These are phyloP conservation scores for Mortierella sp. DNA, from an alignment of 371 early-diverging fungal genomes.

Conservation along the genomic window DNA sequence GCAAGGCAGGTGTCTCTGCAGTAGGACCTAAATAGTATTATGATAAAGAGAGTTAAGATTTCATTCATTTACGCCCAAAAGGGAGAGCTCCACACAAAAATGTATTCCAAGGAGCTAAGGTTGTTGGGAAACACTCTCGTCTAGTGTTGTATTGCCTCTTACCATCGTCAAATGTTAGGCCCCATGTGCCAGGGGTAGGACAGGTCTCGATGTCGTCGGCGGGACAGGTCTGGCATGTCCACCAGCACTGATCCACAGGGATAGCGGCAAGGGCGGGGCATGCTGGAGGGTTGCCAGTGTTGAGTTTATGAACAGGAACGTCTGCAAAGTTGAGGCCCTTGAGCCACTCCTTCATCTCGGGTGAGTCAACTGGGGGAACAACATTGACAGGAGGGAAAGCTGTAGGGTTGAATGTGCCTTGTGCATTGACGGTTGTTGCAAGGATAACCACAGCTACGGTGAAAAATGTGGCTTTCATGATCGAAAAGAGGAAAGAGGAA, in stretches of 20 bases:
- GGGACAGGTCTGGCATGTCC: constrained; percentile 33
- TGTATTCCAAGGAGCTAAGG: too few species aligned
- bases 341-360: constrained; percentile 29
- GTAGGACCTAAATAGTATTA: constrained; percentile 26
- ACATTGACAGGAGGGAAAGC: constrained; percentile 30
- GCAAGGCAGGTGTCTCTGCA: constrained; percentile 58
- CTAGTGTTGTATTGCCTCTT: too few species aligned
- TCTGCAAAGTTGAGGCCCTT: constrained; percentile 26
- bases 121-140: too few species aligned
- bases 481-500: neutral
- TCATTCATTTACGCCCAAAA: too few species aligned
- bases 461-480: constrained; percentile 26
- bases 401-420: constrained; percentile 28
- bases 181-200: constrained; percentile 33
- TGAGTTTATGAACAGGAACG: constrained; percentile 11
- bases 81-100: too few species aligned
- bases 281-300: constrained; percentile 32
- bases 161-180: constrained; percentile 50
- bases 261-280: constrained; percentile 8
- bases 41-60: too few species aligned
- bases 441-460: constrained; percentile 15
- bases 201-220: constrained; percentile 23
- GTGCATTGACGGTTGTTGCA: constrained; percentile 6
- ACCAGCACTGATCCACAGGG: constrained; percentile 34
- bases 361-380: constrained; percentile 29